phyloP scores from a whole-genome alignment of 75 land plant genomes.

The Pinus taeda region DNA sequence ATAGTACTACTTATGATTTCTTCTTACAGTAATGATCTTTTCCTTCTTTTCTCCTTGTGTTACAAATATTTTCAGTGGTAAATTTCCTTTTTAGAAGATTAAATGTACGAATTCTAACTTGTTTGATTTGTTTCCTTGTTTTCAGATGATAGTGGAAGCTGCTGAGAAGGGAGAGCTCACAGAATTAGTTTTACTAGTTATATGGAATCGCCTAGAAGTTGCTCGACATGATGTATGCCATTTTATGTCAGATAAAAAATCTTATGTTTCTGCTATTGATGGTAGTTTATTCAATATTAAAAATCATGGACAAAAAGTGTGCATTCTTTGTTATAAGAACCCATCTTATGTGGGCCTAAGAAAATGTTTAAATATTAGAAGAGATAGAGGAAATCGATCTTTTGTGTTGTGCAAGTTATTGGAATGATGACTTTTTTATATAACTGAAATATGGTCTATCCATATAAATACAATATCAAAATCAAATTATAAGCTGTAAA shows the following conservation, averaged over 20 bases:
- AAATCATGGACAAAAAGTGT: not conserved
- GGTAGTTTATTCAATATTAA: constrained; percentile 2
- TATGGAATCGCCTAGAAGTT: constrained; percentile 93
- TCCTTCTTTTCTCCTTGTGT: too few relatives aligned
- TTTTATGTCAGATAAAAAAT: not conserved
- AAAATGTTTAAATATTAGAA: not conserved
- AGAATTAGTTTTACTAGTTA: constrained; percentile 82
- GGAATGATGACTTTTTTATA: not conserved
- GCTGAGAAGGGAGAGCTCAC: constrained; percentile 87
- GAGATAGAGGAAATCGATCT: not conserved
- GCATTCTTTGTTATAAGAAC: not conserved
- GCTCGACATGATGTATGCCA: constrained; percentile 89
- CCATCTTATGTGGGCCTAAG: not conserved
- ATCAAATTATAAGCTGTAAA: too few relatives aligned
- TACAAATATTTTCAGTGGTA: too few relatives aligned
- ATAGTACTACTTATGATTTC: too few relatives aligned
- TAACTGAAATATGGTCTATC: too few relatives aligned
- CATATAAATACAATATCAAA: too few relatives aligned
- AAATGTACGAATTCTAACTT: not conserved
- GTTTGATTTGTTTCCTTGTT: not conserved
- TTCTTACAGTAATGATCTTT: too few relatives aligned
- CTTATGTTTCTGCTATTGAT: not conserved
- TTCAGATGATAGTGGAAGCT: constrained; percentile 94
- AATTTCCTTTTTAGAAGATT: too few relatives aligned
- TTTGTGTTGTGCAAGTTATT: not conserved